phyloP scores from a whole-genome alignment of 495 filamentous ascomycete genomes.

The Staphylotrichum longicolle region DNA sequence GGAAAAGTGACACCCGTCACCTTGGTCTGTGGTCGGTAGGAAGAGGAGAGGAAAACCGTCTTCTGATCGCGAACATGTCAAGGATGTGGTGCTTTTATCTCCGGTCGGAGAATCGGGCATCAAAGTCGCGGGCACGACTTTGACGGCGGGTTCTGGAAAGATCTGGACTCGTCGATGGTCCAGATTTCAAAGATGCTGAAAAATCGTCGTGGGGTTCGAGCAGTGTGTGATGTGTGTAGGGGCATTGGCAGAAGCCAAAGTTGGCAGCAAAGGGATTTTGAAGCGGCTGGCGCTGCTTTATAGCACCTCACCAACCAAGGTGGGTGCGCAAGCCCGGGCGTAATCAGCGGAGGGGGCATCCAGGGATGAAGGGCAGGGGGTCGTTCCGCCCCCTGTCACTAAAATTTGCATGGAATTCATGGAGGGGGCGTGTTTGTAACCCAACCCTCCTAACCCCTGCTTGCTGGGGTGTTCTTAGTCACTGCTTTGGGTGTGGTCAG shows the following conservation, averaged over 20 bases:
- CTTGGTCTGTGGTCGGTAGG: slow-evolving; percentile 56
- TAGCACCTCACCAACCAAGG: slow-evolving; percentile 18
- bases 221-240: slow-evolving; percentile 4
- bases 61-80: slow-evolving; percentile 53
- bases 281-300: slow-evolving; percentile 24
- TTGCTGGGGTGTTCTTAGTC: slow-evolving; percentile 15
- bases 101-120: slow-evolving; percentile 32
- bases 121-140: slow-evolving; percentile 33
- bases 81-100: slow-evolving; percentile 40
- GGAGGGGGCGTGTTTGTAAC: slow-evolving; percentile 24
- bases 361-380: slow-evolving; percentile 9
- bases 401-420: slow-evolving; percentile 19
- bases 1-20: slow-evolving; percentile 52
- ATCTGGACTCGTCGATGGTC: slow-evolving; percentile 33
- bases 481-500: slow-evolving; percentile 20
- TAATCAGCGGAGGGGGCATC: slow-evolving; percentile 15
- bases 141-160: slow-evolving; percentile 31
- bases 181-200: slow-evolving; percentile 23
- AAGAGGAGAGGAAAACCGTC: slow-evolving; percentile 50
- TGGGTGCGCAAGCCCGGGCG: slow-evolving; percentile 17
- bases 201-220: slow-evolving; percentile 21
- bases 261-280: slow-evolving; percentile 23
- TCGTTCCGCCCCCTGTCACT: slow-evolving; percentile 12
- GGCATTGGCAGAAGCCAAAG: slow-evolving; percentile 28
- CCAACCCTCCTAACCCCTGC: slow-evolving; percentile 10